Conservation (phyloP, 2,329 filamentous ascomycete genomes). For the Thelonectria olida region DNA sequence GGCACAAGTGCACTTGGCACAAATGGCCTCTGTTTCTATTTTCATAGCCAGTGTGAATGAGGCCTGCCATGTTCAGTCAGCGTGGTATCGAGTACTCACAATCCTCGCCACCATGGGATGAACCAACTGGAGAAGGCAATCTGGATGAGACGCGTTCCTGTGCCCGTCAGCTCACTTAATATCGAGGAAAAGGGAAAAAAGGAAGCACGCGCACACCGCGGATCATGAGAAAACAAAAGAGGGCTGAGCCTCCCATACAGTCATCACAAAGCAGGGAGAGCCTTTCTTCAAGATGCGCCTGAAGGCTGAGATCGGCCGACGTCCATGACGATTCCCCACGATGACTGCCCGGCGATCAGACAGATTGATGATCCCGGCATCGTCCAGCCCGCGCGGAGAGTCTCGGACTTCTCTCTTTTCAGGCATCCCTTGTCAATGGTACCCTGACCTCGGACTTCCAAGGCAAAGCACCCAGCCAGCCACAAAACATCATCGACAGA, state of each 20-base stretch:
- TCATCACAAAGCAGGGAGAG: constrained; percentile 3
- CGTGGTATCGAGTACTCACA: neutral
- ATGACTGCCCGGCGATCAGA: constrained; percentile 17
- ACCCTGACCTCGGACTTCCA: constrained; percentile 21
- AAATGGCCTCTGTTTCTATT: neutral
- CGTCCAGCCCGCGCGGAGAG: constrained; percentile 27
- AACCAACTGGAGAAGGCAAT: constrained; percentile 2
- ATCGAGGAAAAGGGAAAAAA: neutral
- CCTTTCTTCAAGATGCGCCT: neutral
- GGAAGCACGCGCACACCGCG: neutral
- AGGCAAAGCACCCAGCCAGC: constrained; percentile 1
- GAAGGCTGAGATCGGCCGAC: constrained; percentile 16
- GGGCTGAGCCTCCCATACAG: neutral
- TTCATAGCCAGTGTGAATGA: neutral
- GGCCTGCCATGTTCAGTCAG: neutral
- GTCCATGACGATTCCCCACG: constrained; percentile 10
- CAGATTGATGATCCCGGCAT: constrained; percentile 18
- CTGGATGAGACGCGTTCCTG: constrained; percentile 6
- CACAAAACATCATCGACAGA: neutral
- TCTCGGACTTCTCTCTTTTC: constrained; percentile 30
- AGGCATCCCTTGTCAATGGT: constrained; percentile 29
- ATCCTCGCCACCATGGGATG: neutral
- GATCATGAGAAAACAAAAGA: neutral
- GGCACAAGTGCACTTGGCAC: too few species aligned
- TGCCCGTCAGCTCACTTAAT: constrained; percentile 7